These are phyloP conservation scores for Eucalyptus sp. DNA, from an alignment of 345 rosid genomes.

Conservation along the genomic window DNA sequence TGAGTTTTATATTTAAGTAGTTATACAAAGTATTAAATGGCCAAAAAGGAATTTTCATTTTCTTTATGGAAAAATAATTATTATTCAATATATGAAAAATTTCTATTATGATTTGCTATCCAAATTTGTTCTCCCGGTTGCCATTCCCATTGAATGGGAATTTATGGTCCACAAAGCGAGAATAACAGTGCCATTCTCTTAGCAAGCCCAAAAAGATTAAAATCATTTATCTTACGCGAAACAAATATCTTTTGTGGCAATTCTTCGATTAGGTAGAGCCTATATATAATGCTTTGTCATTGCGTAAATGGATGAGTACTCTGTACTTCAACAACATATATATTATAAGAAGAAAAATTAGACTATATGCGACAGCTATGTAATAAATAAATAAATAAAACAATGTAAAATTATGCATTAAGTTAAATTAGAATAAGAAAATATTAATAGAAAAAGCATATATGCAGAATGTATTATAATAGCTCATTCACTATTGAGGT, in stretches of 20 bases:
- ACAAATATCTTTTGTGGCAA: fast-evolving
- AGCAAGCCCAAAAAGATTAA: background rate
- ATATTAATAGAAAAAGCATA: background rate
- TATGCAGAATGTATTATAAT: background rate
- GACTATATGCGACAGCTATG: background rate
- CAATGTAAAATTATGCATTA: background rate
- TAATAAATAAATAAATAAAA: background rate
- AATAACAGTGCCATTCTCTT: too few relatives aligned
- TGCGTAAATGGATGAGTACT: background rate
- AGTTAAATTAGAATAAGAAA: background rate
- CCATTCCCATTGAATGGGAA: too few relatives aligned
- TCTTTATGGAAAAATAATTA: too few relatives aligned
- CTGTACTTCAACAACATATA: background rate
- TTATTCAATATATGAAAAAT: too few relatives aligned
- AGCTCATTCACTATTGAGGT: background rate
- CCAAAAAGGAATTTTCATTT: too few relatives aligned
- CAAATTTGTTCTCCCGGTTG: background rate
- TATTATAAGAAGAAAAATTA: background rate
- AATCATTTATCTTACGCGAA: background rate
- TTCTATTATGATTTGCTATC: too few relatives aligned
- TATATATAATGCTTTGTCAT: background rate
- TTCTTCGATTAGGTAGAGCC: background rate
- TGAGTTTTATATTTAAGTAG: too few relatives aligned
- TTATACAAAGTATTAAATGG: too few relatives aligned
- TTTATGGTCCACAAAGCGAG: too few relatives aligned